Base-by-base conservation (phyloP, 1,284 basidiomycete genomes). In the Peniophora sp. region DNA sequence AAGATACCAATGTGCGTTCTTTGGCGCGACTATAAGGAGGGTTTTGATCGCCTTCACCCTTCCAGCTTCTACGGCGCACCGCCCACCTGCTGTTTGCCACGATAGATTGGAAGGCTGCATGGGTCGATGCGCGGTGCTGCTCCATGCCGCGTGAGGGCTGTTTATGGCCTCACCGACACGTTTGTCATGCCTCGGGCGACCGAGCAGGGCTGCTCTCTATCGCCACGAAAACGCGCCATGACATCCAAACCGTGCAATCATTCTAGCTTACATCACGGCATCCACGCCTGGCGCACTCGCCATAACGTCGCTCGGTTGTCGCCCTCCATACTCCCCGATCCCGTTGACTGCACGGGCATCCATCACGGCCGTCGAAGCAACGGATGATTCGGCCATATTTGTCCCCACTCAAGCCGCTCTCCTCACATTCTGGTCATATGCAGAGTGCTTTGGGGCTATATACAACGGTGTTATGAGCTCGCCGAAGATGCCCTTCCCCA, bases 61-160 rank as follows among this genome's bases (percentile, higher is more conserved):
- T 24, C 61, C 36, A 66, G 67, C 0, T 65, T 67, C 49, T 64
- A 67, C 45, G 66, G 69, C 48, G 64, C 66, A 2, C 36, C 0
- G 67, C 67, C 0, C 68, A 65, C 51, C 59, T 71, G 2, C 64
- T 64, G 0, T 8, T 3, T 12, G n/a, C 56, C 10, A 59, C 67
- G 1, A 54, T 59, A 32, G 55, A 62, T 18, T n/a, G n/a, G n/a
- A n/a, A n/a, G n/a, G n/a, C 58, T 70, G 17, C 65, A 69, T 48
- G 27, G 45, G 2, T 58, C 62, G 2, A 55, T 63, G 2, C 64
- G 62, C 35, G 35, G 51, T 6, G 37, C 56, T 17, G 57, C 57
- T n/a, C 18, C 35, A 3, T 59, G 56, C 37, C 10, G 27, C 12
- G 27, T 12, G 6, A 5, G 27, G 57, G 63, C 49, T 62, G 65